Evolutionary conservation across 2,329 filamentous ascomycete genomes (phyloP), one percentile per base, ranked within the genome.

Genomic region (Ploettnerulaceae sp.): DNA sequence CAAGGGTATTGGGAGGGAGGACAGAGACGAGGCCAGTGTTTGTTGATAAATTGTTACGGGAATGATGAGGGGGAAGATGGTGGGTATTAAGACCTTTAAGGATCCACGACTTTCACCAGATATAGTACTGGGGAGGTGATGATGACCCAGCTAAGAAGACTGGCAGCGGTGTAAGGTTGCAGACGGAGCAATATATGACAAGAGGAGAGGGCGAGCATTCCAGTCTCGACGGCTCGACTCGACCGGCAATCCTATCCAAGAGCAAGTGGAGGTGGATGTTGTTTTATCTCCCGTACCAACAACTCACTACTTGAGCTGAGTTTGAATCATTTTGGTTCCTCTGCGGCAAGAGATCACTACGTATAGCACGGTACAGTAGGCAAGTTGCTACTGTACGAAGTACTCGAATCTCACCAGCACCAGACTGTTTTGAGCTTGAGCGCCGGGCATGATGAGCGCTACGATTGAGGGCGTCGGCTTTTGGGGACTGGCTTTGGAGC

Each of bases 381-480:
- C n/a, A n/a, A n/a, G n/a, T n/a, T n/a, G 24, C 32, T 36, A 21
- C 39, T 42, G 39, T 42, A 32, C 11, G 38, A 8, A 38, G 28
- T 12, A 29, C n/a, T n/a, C n/a, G n/a, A n/a, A n/a, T n/a, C n/a
- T n/a, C n/a, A n/a, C n/a, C n/a, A n/a, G n/a, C n/a, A 40, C 37
- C 28, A 45, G 32, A 33, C 43, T 38, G 12, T 8, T 38, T 45
- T 26, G 12, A 45, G 42, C 34, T 22, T 38, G 43, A 34, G n/a
- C n/a, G 15, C 37, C 37, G 37, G 22, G n/a, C 37, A 29, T 26
- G 9, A 40, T 24, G 28, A 26, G 25, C 37, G 31, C 25, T 29
- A 17, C 25, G 11, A 29, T 14, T 11, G 9, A 24, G 20, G n/a
- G n/a, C 17, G 37, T 31, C 37, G 37, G 37, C 15, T 40, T 24